Evolutionary conservation across 306 rosid genomes (phyloP).

Genomic region (Hippophae gyantsensis): DNA sequence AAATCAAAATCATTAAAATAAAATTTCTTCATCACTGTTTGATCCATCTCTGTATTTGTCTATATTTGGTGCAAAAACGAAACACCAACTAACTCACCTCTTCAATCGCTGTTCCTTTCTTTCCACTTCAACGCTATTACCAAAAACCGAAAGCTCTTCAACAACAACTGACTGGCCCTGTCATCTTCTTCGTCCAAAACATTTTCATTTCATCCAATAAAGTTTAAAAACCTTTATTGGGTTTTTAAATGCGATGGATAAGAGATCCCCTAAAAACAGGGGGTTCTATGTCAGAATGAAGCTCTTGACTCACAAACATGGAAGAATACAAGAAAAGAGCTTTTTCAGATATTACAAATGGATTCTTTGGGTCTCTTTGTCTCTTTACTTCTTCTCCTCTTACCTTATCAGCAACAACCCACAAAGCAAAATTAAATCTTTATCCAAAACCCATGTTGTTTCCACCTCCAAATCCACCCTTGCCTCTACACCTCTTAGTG

Average conservation of each 20-base stretch:
- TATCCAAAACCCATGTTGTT: slow-evolving; percentile 22
- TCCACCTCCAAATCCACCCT: slow-evolving; percentile 22
- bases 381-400: slow-evolving; percentile 66
- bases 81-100: slow-evolving; percentile 38
- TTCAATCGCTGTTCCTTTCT: slow-evolving; percentile 47
- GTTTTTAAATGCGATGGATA: slow-evolving; percentile 38
- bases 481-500: slow-evolving; percentile 43
- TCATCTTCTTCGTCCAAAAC: neutral
- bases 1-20: neutral
- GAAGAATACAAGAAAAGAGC: slow-evolving; percentile 45
- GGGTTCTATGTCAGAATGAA: slow-evolving; percentile 74
- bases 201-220: neutral
- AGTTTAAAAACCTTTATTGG: neutral
- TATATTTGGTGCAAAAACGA: slow-evolving; percentile 30
- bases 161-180: slow-evolving; percentile 32
- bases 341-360: slow-evolving; percentile 58
- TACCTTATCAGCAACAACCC: slow-evolving; percentile 45
- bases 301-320: slow-evolving; percentile 49
- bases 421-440: slow-evolving; percentile 9
- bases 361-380: slow-evolving; percentile 70
- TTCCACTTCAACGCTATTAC: slow-evolving; percentile 47
- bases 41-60: neutral
- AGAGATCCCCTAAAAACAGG: slow-evolving; percentile 29
- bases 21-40: too few relatives aligned
- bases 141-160: slow-evolving; percentile 51